phyloP scores from a whole-genome alignment of 306 rosid species.

The Vicia sativa region DNA sequence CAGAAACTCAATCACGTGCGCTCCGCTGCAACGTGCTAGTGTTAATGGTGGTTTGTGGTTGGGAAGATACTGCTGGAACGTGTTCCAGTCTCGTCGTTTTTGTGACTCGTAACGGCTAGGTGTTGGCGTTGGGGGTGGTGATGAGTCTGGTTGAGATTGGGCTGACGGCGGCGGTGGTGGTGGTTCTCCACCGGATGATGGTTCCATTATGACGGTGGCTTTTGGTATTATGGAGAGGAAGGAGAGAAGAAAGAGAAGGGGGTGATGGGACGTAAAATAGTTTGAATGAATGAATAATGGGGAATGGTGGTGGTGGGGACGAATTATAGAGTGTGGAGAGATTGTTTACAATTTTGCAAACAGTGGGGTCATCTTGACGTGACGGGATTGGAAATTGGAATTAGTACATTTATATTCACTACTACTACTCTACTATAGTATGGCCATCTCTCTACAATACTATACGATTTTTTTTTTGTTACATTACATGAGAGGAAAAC shows the following conservation, averaged over 20 bases:
- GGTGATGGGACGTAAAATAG: constrained; percentile 28
- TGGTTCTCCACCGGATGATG: constrained; percentile 50
- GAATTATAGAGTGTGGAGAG: background rate
- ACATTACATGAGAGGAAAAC: too few species aligned
- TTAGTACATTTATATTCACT: background rate
- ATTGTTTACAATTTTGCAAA: background rate
- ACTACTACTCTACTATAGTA: too few species aligned
- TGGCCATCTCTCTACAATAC: background rate
- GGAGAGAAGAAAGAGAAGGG: background rate
- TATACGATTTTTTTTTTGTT: too few species aligned
- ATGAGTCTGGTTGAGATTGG: background rate
- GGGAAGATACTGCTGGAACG: constrained; percentile 79
- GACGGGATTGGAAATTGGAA: background rate
- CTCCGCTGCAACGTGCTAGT: constrained; percentile 90
- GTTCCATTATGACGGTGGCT: constrained; percentile 52
- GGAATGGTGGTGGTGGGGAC: constrained; percentile 20
- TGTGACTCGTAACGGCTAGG: constrained; percentile 96
- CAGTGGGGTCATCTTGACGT: constrained; percentile 8
- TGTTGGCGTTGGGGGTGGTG: constrained; percentile 38
- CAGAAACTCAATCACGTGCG: constrained; percentile 91
- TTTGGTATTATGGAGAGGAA: background rate
- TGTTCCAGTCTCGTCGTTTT: constrained; percentile 97
- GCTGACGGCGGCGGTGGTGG: background rate
- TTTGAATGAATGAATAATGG: constrained; percentile 16
- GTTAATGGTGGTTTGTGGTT: constrained; percentile 95